Evolutionary conservation across 805 yeast species (phyloP).

Genomic region (Nakazawaea wickerhamii): DNA sequence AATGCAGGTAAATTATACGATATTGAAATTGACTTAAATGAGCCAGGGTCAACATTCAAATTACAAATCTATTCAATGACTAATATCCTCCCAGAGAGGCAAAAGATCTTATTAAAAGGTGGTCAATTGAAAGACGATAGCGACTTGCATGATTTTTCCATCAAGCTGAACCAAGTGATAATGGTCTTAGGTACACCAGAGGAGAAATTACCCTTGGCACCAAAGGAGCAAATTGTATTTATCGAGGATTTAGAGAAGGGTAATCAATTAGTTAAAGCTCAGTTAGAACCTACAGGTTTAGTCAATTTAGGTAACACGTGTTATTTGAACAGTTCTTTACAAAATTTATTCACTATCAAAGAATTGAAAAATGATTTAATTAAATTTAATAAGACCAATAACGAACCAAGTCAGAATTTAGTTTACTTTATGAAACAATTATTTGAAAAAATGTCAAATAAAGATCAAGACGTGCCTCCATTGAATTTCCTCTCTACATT

Average conservation of each 20-base stretch:
- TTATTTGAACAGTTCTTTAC: conserved; percentile 67
- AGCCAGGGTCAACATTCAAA: conserved; percentile 61
- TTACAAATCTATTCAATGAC: conserved; percentile 66
- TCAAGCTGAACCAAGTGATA: conserved; percentile 62
- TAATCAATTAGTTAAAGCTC: conserved; percentile 32
- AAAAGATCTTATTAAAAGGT: conserved; percentile 83
- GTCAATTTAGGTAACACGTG: conserved; percentile 74
- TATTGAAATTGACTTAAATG: conserved; percentile 45
- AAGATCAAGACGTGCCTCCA: conserved; percentile 54
- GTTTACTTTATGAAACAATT: conserved; percentile 32
- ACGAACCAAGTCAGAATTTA: conserved; percentile 20
- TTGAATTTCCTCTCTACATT: conserved; percentile 56
- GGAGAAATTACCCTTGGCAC: conserved; percentile 42
- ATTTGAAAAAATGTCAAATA: conserved; percentile 40
- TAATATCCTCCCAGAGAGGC: conserved; percentile 81
- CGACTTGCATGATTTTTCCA: conserved; percentile 40
- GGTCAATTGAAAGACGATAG: conserved; percentile 77
- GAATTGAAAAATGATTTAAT: conserved; percentile 33
- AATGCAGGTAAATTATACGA: conserved; percentile 68
- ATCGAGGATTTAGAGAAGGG: conserved; percentile 60
- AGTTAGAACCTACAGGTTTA: conserved; percentile 56
- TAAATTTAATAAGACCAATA: conserved; percentile 16
- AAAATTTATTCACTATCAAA: conserved; percentile 42
- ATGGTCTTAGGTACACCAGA: conserved; percentile 95
- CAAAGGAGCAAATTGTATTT: conserved; percentile 51